phyloP scores from a whole-genome alignment of 805 yeast species.

The Kodamaea sagamina region DNA sequence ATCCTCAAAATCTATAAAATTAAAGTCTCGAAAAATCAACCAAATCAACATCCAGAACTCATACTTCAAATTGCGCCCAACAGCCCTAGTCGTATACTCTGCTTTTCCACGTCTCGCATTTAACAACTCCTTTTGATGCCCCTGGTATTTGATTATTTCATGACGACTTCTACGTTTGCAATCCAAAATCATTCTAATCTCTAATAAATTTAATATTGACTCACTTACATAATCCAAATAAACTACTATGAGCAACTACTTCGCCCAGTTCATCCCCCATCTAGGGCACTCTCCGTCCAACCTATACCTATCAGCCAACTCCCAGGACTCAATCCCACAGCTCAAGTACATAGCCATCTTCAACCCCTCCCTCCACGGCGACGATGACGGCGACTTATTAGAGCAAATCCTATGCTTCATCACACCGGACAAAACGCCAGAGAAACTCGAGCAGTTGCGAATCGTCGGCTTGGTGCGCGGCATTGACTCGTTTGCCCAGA shows the following conservation, averaged over 20 bases:
- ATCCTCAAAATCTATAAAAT: no score
- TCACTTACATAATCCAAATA: not conserved
- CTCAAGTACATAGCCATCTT: conserved; percentile 29
- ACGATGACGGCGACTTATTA: conserved; percentile 30
- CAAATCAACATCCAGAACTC: no score
- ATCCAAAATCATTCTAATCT: no score
- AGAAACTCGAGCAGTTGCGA: conserved; percentile 27
- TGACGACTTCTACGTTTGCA: no score
- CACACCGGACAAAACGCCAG: conserved; percentile 14
- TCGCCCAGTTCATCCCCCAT: conserved; percentile 34
- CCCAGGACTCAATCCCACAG: conserved; percentile 13
- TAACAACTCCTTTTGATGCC: no score
- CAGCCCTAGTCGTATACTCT: no score
- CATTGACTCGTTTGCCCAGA: conserved; percentile 30
- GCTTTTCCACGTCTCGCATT: no score
- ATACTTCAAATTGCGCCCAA: no score
- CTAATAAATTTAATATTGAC: no score
- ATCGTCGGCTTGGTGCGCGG: conserved; percentile 41
- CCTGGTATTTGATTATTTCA: no score
- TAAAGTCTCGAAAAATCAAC: no score
- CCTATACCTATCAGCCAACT: conserved; percentile 7
- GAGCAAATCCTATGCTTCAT: conserved; percentile 38
- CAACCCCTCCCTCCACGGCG: conserved; percentile 32
- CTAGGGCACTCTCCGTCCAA: conserved; percentile 20
- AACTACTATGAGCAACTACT: conserved; percentile 28